phyloP scores from a whole-genome alignment of 2,329 filamentous ascomycete genomes.

The Paraconiothyrium brasiliense region DNA sequence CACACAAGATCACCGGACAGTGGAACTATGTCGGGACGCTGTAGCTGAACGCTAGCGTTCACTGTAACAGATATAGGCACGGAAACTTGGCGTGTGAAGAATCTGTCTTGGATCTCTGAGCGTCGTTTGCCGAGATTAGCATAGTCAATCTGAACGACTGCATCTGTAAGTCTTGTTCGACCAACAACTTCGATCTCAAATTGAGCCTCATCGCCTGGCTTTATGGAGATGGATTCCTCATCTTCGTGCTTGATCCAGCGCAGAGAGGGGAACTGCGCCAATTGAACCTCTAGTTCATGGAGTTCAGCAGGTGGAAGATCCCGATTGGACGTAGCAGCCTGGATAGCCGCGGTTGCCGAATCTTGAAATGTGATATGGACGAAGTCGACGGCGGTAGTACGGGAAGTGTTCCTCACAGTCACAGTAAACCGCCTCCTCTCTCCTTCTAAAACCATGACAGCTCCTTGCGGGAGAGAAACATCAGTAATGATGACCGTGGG shows the following conservation, averaged over 20 bases:
- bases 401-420: conserved; percentile 80
- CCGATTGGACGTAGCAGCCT: conserved; percentile 77
- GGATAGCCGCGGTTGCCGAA: conserved; percentile 81
- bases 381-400: conserved; percentile 77
- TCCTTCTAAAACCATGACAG: conserved; percentile 92
- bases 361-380: conserved; percentile 89
- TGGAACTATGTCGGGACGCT: conserved; percentile 80
- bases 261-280: conserved; percentile 74
- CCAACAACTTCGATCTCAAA: conserved; percentile 88
- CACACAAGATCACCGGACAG: conserved; percentile 76
- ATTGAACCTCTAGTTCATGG: conserved; percentile 84
- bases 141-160: conserved; percentile 85
- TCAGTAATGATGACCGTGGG: conserved; percentile 80
- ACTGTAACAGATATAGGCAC: conserved; percentile 88
- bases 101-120: conserved; percentile 74
- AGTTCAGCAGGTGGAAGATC: conserved; percentile 81
- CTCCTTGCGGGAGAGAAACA: conserved; percentile 81
- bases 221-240: conserved; percentile 62
- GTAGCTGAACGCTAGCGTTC: conserved; percentile 86
- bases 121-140: conserved; percentile 76
- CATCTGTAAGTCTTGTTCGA: conserved; percentile 83
- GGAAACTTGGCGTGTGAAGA: conserved; percentile 84
- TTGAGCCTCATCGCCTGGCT: conserved; percentile 71
- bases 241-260: conserved; percentile 62
- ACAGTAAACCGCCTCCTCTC: conserved; percentile 81